Evolutionary conservation across 129 eudicot species (phyloP).

Genomic region (Pseudognaphalium luteoalbum): DNA sequence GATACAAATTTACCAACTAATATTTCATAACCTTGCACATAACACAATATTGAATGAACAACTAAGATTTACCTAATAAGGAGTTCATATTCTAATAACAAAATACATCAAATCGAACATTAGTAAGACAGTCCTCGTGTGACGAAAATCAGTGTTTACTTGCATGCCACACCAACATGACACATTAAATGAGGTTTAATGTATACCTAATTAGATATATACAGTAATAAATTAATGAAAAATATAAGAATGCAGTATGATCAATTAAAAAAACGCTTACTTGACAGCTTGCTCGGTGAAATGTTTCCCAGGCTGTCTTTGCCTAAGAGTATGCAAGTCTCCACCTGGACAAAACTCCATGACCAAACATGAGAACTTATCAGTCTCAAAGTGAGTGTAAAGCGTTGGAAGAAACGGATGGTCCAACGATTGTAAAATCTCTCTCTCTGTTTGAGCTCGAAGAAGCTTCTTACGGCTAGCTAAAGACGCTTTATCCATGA

Average conservation of each 20-base stretch:
- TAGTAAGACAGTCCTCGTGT: neutral
- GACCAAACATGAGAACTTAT: slow-evolving; percentile 80
- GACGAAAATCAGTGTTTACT: neutral
- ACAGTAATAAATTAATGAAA: neutral
- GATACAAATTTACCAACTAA: neutral
- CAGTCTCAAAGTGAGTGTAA: slow-evolving; percentile 73
- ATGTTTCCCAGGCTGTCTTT: slow-evolving; percentile 77
- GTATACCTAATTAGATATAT: neutral
- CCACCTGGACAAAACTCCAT: slow-evolving; percentile 95
- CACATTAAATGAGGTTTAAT: slow-evolving; percentile 2
- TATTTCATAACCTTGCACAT: neutral
- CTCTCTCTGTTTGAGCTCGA: slow-evolving; percentile 83
- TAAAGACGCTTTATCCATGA: slow-evolving; percentile 82
- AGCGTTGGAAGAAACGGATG: slow-evolving; percentile 84
- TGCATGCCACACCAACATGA: neutral
- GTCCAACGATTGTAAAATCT: slow-evolving; percentile 71
- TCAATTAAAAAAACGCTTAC: slow-evolving; percentile 36
- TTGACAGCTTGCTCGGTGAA: slow-evolving; percentile 84
- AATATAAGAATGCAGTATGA: neutral
- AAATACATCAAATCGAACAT: neutral
- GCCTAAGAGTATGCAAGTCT: slow-evolving; percentile 75
- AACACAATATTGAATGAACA: neutral
- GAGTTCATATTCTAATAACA: neutral
- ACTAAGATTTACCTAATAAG: neutral
- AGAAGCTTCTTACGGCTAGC: slow-evolving; percentile 82